phyloP scores from a whole-genome alignment of 352 stramenopile species.

The Pythium apleroticum region DNA sequence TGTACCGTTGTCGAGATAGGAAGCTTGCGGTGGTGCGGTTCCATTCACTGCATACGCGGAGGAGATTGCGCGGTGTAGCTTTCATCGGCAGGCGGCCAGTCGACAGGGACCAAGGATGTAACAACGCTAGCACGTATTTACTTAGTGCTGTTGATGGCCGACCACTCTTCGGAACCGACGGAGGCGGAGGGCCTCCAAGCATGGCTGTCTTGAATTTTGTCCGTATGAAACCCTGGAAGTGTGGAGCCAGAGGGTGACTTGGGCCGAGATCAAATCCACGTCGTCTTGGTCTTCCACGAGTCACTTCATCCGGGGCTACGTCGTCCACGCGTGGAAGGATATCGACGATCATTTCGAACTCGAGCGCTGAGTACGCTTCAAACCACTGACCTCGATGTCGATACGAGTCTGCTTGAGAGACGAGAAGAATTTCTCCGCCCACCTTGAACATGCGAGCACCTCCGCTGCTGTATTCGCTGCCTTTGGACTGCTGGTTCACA shows the following conservation, averaged over 20 bases:
- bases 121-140: background rate
- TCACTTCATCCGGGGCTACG: background rate
- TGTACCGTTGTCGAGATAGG: slow-evolving; percentile 9
- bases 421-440: background rate
- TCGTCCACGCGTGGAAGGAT: background rate
- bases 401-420: background rate
- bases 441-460: slow-evolving; percentile 5
- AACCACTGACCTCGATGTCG: background rate
- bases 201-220: slow-evolving; percentile 26
- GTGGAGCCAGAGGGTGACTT: slow-evolving; percentile 2
- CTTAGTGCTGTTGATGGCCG: background rate
- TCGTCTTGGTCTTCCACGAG: background rate
- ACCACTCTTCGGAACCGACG: slow-evolving; percentile 3
- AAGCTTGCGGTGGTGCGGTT: background rate
- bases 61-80: background rate
- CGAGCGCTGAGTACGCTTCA: background rate
- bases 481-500: background rate
- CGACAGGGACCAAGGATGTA: background rate
- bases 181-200: slow-evolving; percentile 16
- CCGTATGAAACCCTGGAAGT: slow-evolving; percentile 23
- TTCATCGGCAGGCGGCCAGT: too few relatives aligned
- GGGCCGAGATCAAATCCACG: background rate
- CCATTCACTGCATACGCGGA: background rate
- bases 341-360: slow-evolving; percentile 1
- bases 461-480: background rate